phyloP scores from a whole-genome alignment of 257 asterid genomes.

The Pogostemon cablin region DNA sequence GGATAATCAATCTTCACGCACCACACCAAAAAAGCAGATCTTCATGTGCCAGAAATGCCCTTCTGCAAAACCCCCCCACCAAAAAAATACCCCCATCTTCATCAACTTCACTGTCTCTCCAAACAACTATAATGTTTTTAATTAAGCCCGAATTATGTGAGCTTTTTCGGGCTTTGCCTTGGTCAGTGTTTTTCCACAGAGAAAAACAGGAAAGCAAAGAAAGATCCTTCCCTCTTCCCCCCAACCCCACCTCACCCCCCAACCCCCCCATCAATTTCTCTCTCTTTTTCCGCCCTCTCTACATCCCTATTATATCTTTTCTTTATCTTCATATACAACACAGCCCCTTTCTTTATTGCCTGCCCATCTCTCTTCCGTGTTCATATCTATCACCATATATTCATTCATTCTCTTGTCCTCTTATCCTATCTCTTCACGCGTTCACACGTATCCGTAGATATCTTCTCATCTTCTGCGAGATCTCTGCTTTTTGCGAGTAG shows the following conservation, averaged over 20 bases:
- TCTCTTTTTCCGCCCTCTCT: slow-evolving; percentile 28
- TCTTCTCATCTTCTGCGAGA: slow-evolving; percentile 30
- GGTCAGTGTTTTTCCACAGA: slow-evolving; percentile 75
- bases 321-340: slow-evolving; percentile 20
- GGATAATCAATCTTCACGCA: slow-evolving; percentile 34
- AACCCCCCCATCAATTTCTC: slow-evolving; percentile 23
- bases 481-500: slow-evolving; percentile 21
- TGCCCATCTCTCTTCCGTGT: slow-evolving; percentile 36
- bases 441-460: neutral
- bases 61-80: slow-evolving; percentile 59
- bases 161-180: slow-evolving; percentile 73
- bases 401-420: slow-evolving; percentile 24
- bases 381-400: slow-evolving; percentile 36
- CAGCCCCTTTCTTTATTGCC: slow-evolving; percentile 40
- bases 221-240: slow-evolving; percentile 49
- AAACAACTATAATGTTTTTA: slow-evolving; percentile 38
- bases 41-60: slow-evolving; percentile 68
- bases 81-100: slow-evolving; percentile 50
- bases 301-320: slow-evolving; percentile 32
- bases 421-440: neutral
- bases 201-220: slow-evolving; percentile 53
- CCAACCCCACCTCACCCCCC: slow-evolving; percentile 7
- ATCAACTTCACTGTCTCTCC: slow-evolving; percentile 49
- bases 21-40: slow-evolving; percentile 36
- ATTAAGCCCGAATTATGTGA: slow-evolving; percentile 54